These are phyloP conservation scores for Microstegium vimineum DNA, from an alignment of 176 grass and related monocot species.

Conservation along the genomic window DNA sequence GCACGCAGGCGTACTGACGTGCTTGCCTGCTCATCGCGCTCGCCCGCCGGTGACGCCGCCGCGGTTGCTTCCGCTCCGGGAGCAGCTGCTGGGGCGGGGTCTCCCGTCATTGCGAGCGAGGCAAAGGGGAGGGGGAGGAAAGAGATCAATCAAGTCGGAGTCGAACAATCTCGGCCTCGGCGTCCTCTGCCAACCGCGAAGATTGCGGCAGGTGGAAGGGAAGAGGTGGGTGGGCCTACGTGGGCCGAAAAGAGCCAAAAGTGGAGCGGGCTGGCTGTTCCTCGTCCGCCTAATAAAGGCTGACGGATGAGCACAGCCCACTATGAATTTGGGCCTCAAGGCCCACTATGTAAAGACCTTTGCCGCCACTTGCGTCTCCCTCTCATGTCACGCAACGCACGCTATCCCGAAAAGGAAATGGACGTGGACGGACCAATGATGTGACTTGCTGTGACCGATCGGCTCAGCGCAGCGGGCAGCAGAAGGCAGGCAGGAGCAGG, in stretches of 20 bases:
- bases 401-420: not conserved
- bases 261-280: not conserved
- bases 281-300: too few species aligned
- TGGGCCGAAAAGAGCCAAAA: not conserved
- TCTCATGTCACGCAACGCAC: not conserved
- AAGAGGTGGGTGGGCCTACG: not conserved
- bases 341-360: too few species aligned
- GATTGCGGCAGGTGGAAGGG: slow-evolving; percentile 1
- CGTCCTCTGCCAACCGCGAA: not conserved
- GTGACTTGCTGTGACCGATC: slow-evolving; percentile 4
- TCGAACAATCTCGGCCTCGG: not conserved
- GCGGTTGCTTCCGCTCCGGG: slow-evolving; percentile 30
- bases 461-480: not conserved
- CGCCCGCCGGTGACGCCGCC: slow-evolving; percentile 13
- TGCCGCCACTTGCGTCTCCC: not conserved
- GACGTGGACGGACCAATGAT: not conserved
- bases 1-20: slow-evolving; percentile 24
- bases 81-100: slow-evolving; percentile 4
- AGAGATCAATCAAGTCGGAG: slow-evolving; percentile 7
- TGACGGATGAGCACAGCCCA: not conserved
- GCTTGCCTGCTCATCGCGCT: slow-evolving; percentile 31
- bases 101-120: slow-evolving; percentile 32
- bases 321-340: rapidly evolving
- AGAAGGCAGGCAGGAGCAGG: not conserved
- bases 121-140: slow-evolving; percentile 22